Base-by-base conservation (phyloP, 345 rosid genomes). In the Cardamine occulta region DNA sequence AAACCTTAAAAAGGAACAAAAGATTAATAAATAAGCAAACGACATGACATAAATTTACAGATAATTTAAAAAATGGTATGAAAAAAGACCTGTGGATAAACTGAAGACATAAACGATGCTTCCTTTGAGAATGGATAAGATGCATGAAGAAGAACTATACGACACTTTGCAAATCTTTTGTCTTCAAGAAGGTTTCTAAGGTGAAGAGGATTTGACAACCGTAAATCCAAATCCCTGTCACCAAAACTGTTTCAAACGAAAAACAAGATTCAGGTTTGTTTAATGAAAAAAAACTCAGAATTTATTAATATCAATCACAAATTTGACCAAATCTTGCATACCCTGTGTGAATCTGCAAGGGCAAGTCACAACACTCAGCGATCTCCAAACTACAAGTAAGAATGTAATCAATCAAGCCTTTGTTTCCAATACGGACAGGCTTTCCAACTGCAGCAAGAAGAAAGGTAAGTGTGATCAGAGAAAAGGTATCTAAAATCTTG, bases 301-400 rank as follows among this genome's bases (percentile, higher is more conserved):
- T 21, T 21, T 21, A 21, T 21, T 21, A 21, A 21, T 21, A 21
- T 21, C 23, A 21, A 21, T 21, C 23, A 21, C 1, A 21, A 21
- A 21, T 1, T 21, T 21, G 23, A 21, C 23, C 23, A 57, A 57
- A 74, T 24, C 5, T 11, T 37, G 12, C 58, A 85, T 89, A 95
- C 99, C 97, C 99, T 37, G 98, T 89, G 83, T 95, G 98, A 86
- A 95, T 89, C 80, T 95, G 98, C 74, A 95, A 62, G 32, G 99
- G 98, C 85, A 95, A 76, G 88, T 88, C 86, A 64, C 82, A 82
- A 66, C 55, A 52, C 47, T 62, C 55, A 56, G 97, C 93, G 49
- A 87, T 68, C 84, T 86, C 91, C 89, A 90, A 79, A 85, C 88
- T 84, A 14, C 28, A 72, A 0, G 85, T 77, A 80, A 95, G 84